Base-by-base conservation (phyloP, 169 alveolate species). In the Plasmodium inui region DNA sequence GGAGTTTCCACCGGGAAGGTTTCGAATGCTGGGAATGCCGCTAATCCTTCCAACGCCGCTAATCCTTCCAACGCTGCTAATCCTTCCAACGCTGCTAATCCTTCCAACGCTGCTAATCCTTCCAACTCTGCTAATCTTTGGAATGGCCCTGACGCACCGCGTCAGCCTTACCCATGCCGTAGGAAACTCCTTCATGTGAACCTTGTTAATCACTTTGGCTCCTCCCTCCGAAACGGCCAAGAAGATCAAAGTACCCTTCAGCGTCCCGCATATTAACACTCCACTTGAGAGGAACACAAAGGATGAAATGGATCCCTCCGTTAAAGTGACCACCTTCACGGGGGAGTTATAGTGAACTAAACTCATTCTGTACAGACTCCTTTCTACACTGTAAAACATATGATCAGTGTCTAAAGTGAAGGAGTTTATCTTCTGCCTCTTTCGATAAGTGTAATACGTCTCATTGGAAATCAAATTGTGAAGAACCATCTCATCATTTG, bases 241-340 rank as follows among this genome's bases (percentile, higher is more conserved):
- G 67, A 86, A 86, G 80, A 55, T 76, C 71, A 86, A 55, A 76
- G 46, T 39, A 2, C 93, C 93, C 39, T 67, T 74, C 19, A 32
- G 28, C 6, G 93, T 74, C 2, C 93, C 93, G 30, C 93, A 86
- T 32, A 86, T 86, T 50, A 86, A 37, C 10, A 86, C 12, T n/a
- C 39, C 67, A 34, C 81, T 76, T 39, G 93, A 86, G 46, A 53
- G 80, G 57, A 86, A 86, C 30, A 86, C 32, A 74, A 86, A 86
- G 32, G 93, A 10, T 7, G 84, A 74, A 22, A 86, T 55, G 70
- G 61, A 14, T 14, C 78, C 67, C 46, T 34, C 61, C 3, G 74
- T 39, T 74, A 86, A 8, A 14, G 86, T 53, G 44, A 86, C 19
- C 32, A 86, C 67, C 80, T 22, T 86, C 55, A 53, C 61, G 19